These are phyloP conservation scores for Ceratobasidium sp. DNA, from an alignment of 1,284 basidiomycete genomes.

Conservation along the genomic window DNA sequence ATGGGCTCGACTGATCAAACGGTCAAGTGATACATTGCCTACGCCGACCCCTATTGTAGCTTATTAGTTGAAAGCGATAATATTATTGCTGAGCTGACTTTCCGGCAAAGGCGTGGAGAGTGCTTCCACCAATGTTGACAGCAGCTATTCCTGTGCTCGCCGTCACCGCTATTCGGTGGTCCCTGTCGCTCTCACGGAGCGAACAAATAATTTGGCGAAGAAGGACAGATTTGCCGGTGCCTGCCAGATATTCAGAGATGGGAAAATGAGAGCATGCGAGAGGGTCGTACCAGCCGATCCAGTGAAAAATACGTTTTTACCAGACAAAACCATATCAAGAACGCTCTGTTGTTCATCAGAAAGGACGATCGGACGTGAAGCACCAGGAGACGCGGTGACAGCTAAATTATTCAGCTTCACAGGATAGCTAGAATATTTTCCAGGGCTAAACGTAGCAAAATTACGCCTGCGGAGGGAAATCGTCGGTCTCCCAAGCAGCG, in stretches of 20 bases:
- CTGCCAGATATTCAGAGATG: constrained; percentile 50
- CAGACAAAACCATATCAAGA: constrained; percentile 31
- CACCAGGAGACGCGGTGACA: not conserved
- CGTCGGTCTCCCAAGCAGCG: not conserved
- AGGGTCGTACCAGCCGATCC: constrained; percentile 53
- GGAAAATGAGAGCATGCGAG: not conserved
- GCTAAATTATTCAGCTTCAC: not conserved
- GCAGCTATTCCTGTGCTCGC: constrained; percentile 70
- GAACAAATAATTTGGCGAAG: constrained; percentile 64
- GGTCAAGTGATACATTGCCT: constrained; percentile 71
- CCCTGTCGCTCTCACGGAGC: constrained; percentile 58
- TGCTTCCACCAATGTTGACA: constrained; percentile 67
- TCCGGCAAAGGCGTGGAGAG: constrained; percentile 68
- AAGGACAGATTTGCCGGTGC: constrained; percentile 69
- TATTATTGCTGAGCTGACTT: constrained; percentile 43
- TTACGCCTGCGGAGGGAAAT: not conserved
- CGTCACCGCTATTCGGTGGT: constrained; percentile 66
- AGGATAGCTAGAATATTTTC: not conserved
- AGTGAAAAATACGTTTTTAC: constrained; percentile 46
- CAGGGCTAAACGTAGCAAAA: not conserved
- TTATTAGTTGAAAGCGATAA: not conserved
- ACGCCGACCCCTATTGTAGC: constrained; percentile 66
- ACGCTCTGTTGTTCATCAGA: constrained; percentile 46
- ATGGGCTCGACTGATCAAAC: constrained; percentile 77
- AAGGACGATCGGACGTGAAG: constrained; percentile 24